Evolutionary conservation across 306 rosid genomes (phyloP).

Genomic region (Corylus americana): DNA sequence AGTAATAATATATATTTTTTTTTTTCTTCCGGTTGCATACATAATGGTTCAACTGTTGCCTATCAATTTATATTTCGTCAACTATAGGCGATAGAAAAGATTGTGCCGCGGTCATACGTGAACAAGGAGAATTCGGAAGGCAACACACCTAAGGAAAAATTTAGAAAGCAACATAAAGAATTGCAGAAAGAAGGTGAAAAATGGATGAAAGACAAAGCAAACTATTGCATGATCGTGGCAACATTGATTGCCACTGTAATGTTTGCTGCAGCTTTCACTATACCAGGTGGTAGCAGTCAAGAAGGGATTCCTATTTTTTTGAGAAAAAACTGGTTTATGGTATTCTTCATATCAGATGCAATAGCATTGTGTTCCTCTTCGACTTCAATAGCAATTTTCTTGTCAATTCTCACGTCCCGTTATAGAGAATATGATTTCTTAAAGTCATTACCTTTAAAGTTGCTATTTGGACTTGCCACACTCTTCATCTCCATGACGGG

Average conservation of each 20-base stretch:
- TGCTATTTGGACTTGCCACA: slow-evolving; percentile 2
- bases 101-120: background rate
- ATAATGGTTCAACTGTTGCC: background rate
- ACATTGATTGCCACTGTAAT: background rate
- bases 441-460: background rate
- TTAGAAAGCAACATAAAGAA: background rate
- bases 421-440: slow-evolving; percentile 12
- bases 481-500: background rate
- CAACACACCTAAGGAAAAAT: background rate
- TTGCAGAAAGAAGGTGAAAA: background rate
- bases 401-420: slow-evolving; percentile 4
- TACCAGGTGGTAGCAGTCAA: background rate
- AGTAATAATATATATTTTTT: background rate
- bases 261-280: slow-evolving; percentile 3
- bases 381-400: background rate
- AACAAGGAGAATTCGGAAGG: background rate
- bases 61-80: no score
- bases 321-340: background rate
- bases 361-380: background rate
- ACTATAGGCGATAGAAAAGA: background rate
- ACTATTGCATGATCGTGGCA: background rate
- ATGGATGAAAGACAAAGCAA: slow-evolving; percentile 11
- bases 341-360: slow-evolving; percentile 18
- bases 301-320: background rate
- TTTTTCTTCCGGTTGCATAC: no score